Evolutionary conservation across 2,329 filamentous ascomycete species (phyloP).

Genomic region (Fusarium nygamai): DNA sequence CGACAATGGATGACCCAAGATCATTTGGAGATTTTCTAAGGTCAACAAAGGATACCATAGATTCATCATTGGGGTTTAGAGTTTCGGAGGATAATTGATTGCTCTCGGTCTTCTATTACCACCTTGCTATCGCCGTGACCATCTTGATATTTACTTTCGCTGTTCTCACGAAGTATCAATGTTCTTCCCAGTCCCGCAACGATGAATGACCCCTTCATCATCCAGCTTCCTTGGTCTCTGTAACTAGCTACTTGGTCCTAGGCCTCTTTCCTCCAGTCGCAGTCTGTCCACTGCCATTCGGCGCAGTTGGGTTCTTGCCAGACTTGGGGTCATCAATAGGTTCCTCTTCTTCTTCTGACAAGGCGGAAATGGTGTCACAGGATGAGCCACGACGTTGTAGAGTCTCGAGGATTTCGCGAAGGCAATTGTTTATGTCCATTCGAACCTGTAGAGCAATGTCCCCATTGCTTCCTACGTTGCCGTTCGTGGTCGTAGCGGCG

Average conservation of each 20-base stretch:
- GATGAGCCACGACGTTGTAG: too few species aligned
- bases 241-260: rapidly evolving
- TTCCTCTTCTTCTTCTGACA: too few species aligned
- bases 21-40: rapidly evolving
- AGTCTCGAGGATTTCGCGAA: too few species aligned
- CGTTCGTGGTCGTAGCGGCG: too few species aligned
- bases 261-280: not conserved
- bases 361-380: too few species aligned
- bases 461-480: too few species aligned
- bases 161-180: rapidly evolving
- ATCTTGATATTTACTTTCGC: rapidly evolving
- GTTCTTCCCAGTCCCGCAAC: rapidly evolving
- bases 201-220: rapidly evolving
- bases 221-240: rapidly evolving
- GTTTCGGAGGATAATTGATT: not conserved
- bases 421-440: too few species aligned
- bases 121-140: not conserved
- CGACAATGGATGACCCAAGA: not conserved
- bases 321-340: too few species aligned
- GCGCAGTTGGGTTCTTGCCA: not conserved
- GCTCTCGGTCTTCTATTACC: rapidly evolving
- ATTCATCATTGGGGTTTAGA: rapidly evolving
- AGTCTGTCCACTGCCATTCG: rapidly evolving
- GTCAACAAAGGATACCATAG: not conserved
- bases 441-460: too few species aligned